A percentile compares a stretch with the other conserved stretches of the same genome.
These are phyloP conservation scores for Parascedosporium putredinis DNA, from an alignment of 2,329 filamentous ascomycete species.

Conservation along the genomic window DNA sequence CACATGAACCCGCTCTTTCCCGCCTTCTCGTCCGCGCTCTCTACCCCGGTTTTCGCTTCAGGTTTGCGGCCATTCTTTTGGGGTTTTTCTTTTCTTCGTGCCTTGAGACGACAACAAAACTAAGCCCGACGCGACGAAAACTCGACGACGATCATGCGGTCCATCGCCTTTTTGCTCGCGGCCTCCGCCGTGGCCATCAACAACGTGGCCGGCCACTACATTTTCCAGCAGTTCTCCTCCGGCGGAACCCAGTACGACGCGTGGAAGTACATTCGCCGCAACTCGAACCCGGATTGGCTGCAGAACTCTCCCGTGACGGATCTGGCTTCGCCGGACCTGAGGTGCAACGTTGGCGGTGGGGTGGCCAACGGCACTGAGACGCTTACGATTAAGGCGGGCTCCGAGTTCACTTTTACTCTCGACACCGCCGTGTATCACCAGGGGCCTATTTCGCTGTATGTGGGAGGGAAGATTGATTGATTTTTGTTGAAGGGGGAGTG, in stretches of 20 bases:
- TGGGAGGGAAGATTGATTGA: neutral
- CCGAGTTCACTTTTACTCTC: constrained; percentile 25
- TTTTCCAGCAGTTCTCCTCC: constrained; percentile 21
- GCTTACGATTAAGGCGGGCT: constrained; percentile 21
- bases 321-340: constrained; percentile 24
- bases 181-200: constrained; percentile 8
- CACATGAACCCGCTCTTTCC: neutral
- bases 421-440: constrained; percentile 28
- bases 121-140: no score
- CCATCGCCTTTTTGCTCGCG: constrained; percentile 1
- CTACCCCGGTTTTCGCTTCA: neutral
- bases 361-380: constrained; percentile 21
- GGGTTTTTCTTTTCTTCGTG: neutral
- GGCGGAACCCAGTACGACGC: constrained; percentile 14
- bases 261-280: constrained; percentile 22
- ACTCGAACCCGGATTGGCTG: constrained; percentile 19
- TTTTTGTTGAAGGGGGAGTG: no score
- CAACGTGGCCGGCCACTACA: constrained; percentile 17
- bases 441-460: constrained; percentile 25
- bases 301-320: constrained; percentile 27
- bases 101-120: neutral
- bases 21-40: neutral
- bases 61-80: neutral
- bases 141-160: constrained; percentile 3
- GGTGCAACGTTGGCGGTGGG: constrained; percentile 27